These are phyloP conservation scores for Astrothelium macrocarpum DNA, from an alignment of 495 filamentous ascomycete genomes.

Conservation along the genomic window DNA sequence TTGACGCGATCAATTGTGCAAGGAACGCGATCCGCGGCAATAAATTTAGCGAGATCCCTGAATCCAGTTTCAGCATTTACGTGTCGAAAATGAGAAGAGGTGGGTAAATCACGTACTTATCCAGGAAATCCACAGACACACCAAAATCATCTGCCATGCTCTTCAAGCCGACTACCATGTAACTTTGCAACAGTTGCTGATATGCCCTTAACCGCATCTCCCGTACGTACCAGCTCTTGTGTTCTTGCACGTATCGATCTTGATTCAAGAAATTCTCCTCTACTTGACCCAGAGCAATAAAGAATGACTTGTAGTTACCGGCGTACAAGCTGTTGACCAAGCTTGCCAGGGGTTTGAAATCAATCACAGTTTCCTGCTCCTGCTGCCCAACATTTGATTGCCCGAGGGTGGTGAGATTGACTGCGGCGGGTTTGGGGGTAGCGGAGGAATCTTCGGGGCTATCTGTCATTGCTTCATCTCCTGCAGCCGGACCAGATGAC, in stretches of 20 bases:
- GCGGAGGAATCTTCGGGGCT: conserved; percentile 39
- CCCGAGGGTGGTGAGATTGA: conserved; percentile 71
- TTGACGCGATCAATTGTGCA: conserved; percentile 97
- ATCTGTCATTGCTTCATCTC: conserved; percentile 74
- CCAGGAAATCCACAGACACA: conserved; percentile 88
- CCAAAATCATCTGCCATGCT: conserved; percentile 97
- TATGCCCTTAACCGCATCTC: conserved; percentile 96
- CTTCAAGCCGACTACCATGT: conserved; percentile 86
- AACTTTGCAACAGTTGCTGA: conserved; percentile 93
- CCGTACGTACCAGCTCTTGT: conserved; percentile 89
- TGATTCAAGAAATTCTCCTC: conserved; percentile 89
- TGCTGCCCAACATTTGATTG: conserved; percentile 57
- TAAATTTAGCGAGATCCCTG: conserved; percentile 93
- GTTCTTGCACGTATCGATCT: conserved; percentile 89
- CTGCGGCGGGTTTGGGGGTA: conserved; percentile 53
- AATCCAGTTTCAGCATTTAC: conserved; percentile 15
- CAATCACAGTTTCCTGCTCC: conserved; percentile 62
- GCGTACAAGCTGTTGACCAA: conserved; percentile 85
- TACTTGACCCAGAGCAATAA: conserved; percentile 77
- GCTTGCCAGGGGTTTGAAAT: conserved; percentile 72
- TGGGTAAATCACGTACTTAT: conserved; percentile 52
- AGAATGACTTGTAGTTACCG: conserved; percentile 88
- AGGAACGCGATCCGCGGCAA: conserved; percentile 83
- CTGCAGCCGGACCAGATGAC: conserved; percentile 66
- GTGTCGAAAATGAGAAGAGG: conserved; percentile 10